Conservation (phyloP, 208 protist genomes). For the Borovskyia barvae region DNA sequence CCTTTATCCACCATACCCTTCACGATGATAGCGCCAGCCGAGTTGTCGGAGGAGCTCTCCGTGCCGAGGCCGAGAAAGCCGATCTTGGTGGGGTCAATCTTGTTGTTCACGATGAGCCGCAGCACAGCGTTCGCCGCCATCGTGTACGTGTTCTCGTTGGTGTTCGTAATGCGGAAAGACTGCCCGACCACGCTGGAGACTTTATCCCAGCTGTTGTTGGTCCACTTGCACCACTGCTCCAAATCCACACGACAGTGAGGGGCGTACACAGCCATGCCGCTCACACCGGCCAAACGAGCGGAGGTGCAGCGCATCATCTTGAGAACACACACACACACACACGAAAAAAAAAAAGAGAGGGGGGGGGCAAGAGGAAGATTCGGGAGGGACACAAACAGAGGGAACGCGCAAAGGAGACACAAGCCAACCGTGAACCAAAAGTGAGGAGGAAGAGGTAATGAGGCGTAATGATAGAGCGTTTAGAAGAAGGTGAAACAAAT, state of each 20-base stretch:
- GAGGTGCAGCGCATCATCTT: slow-evolving; percentile 59
- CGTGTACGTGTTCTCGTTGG: slow-evolving; percentile 91
- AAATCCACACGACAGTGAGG: slow-evolving; percentile 83
- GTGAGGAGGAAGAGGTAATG: too few species aligned
- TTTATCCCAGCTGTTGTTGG: slow-evolving; percentile 89
- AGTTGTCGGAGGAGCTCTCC: slow-evolving; percentile 89
- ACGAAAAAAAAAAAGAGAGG: not conserved
- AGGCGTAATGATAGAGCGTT: too few species aligned
- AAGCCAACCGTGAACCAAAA: slow-evolving; percentile 1
- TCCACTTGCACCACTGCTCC: slow-evolving; percentile 89
- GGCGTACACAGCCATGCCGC: slow-evolving; percentile 83
- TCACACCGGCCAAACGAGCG: slow-evolving; percentile 63
- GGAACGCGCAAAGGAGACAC: not conserved
- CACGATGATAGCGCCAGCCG: slow-evolving; percentile 88
- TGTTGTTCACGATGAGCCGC: slow-evolving; percentile 84
- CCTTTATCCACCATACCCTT: slow-evolving; percentile 90
- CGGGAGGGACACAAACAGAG: not conserved
- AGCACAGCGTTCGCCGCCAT: slow-evolving; percentile 90
- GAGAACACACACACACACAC: slow-evolving; percentile 10
- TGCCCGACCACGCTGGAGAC: slow-evolving; percentile 84
- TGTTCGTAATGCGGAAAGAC: slow-evolving; percentile 81
- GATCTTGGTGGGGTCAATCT: slow-evolving; percentile 77
- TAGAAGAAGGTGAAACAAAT: slow-evolving; percentile 14
- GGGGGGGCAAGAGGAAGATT: not conserved
- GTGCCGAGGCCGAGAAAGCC: slow-evolving; percentile 90